Percentiles rank a stretch among this genome's conserved stretches.
Conservation (phyloP, 2,329 filamentous ascomycete genomes). For the Claviceps humidiphila region DNA sequence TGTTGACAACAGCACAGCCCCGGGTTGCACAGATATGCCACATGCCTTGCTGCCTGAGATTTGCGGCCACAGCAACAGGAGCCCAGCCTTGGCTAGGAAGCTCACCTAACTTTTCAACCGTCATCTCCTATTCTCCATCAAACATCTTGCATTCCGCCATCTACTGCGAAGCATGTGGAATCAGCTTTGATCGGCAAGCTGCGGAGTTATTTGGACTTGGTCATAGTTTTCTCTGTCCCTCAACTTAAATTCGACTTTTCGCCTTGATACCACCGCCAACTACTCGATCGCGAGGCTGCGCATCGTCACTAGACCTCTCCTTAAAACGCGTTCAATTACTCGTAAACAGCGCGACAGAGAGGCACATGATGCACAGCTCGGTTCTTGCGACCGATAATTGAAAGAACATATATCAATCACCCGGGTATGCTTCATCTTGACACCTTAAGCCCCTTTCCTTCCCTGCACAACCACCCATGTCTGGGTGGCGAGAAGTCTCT, state of each 20-base stretch:
- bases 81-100: conserved; percentile 10
- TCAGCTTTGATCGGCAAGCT: conserved; percentile 13
- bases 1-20: too few species aligned
- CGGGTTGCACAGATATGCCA: background rate
- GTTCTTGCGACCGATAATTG: conserved; percentile 8
- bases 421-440: conserved; percentile 18
- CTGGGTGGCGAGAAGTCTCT: background rate
- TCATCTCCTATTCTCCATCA: conserved; percentile 19
- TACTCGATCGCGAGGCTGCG: conserved; percentile 5
- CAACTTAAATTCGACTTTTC: conserved; percentile 5
- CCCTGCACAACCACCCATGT: background rate
- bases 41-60: conserved; percentile 20
- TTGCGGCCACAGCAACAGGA: conserved; percentile 12
- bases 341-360: conserved; percentile 21
- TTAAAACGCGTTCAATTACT: conserved; percentile 14
- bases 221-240: conserved; percentile 9
- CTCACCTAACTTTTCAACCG: conserved; percentile 19
- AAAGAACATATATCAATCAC: conserved; percentile 14
- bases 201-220: conserved; percentile 11
- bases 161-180: conserved; percentile 11
- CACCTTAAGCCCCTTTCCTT: conserved; percentile 13
- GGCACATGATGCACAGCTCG: conserved; percentile 1
- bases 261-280: conserved; percentile 5
- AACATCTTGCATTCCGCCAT: conserved; percentile 12
- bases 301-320: conserved; percentile 7